A percentile compares a stretch with the other conserved stretches of the same genome.
Evolutionary conservation across 1,139 yeast species (phyloP).

Genomic region (Geotrichum cucujoidarum): DNA sequence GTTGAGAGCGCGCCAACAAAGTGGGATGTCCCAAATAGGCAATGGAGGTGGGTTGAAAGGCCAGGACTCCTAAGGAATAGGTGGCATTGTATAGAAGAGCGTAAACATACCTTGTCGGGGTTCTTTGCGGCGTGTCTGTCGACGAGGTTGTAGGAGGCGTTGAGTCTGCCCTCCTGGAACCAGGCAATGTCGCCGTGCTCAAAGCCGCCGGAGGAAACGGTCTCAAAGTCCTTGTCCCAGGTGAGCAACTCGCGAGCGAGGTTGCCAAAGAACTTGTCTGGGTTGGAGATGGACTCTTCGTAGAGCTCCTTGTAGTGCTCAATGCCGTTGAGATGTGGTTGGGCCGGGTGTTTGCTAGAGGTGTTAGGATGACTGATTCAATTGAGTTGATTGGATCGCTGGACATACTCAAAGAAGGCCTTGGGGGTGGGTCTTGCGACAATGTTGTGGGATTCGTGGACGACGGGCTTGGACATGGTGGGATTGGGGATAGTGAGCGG

Average conservation of each 20-base stretch:
- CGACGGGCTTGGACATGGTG: constrained; percentile 32
- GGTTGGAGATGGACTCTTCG: constrained; percentile 71
- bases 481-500: background rate
- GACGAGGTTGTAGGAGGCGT: constrained; percentile 92
- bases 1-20: constrained; percentile 4
- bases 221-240: constrained; percentile 81
- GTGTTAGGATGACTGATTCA: too few species aligned
- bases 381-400: too few species aligned
- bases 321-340: constrained; percentile 42
- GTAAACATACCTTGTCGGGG: constrained; percentile 59
- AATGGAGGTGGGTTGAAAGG: background rate
- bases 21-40: background rate
- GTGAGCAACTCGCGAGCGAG: constrained; percentile 70
- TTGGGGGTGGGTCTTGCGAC: constrained; percentile 62
- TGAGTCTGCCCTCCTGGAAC: constrained; percentile 90
- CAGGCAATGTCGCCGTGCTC: constrained; percentile 80
- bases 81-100: background rate
- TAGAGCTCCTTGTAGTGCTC: constrained; percentile 75
- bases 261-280: constrained; percentile 79
- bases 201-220: constrained; percentile 65
- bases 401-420: constrained; percentile 59
- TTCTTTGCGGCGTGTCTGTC: constrained; percentile 88
- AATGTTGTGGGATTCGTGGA: constrained; percentile 77
- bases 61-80: background rate
- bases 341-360: constrained; percentile 35